phyloP scores from a whole-genome alignment of 73 alveolate species.

The Stentor coeruleus region DNA sequence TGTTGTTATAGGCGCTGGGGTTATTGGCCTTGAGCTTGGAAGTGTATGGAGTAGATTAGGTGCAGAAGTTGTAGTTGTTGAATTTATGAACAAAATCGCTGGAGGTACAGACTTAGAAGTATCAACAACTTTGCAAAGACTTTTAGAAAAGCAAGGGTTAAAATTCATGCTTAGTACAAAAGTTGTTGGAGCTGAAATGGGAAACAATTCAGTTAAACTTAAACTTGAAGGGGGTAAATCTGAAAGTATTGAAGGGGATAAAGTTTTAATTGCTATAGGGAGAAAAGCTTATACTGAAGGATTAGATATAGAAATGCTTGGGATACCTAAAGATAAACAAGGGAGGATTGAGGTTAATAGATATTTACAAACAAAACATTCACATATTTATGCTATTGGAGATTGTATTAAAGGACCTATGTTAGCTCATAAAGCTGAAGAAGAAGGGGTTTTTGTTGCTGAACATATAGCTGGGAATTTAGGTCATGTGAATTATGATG shows the following conservation, averaged over 20 bases:
- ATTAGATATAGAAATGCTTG: constrained; percentile 69
- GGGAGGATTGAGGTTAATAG: constrained; percentile 45
- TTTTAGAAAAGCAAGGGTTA: constrained; percentile 87
- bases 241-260: constrained; percentile 58
- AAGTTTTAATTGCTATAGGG: constrained; percentile 77
- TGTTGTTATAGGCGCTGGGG: constrained; percentile 96
- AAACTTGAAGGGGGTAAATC: constrained; percentile 32
- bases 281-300: constrained; percentile 83
- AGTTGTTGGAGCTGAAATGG: constrained; percentile 72
- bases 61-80: constrained; percentile 90
- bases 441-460: constrained; percentile 92
- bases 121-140: constrained; percentile 69
- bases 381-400: constrained; percentile 77
- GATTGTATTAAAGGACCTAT: constrained; percentile 86
- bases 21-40: constrained; percentile 95
- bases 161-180: constrained; percentile 78
- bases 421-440: constrained; percentile 97
- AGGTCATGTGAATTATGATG: constrained; percentile 90
- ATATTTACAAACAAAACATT: constrained; percentile 40
- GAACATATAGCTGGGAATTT: constrained; percentile 71
- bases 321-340: constrained; percentile 62
- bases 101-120: constrained; percentile 82
- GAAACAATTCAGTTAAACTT: constrained; percentile 56
- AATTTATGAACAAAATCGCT: constrained; percentile 72
- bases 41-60: constrained; percentile 91